These are phyloP conservation scores for Coemansia umbellata DNA, from an alignment of 192 early-diverging fungal genomes.

Conservation along the genomic window DNA sequence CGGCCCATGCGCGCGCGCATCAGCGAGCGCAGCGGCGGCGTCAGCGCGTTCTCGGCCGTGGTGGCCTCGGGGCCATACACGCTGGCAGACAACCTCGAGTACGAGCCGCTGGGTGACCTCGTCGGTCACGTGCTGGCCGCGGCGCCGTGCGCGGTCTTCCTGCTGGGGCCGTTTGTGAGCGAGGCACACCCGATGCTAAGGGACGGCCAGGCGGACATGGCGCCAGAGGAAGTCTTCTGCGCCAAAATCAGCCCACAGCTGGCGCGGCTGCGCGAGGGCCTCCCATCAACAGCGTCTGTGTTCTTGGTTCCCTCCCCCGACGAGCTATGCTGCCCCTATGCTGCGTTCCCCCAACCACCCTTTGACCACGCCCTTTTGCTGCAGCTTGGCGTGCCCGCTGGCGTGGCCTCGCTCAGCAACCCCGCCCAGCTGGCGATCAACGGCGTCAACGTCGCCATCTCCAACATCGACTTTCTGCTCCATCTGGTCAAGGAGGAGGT, in stretches of 20 bases:
- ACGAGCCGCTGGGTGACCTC: slow-evolving; percentile 79
- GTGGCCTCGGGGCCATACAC: slow-evolving; percentile 87
- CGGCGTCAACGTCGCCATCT: slow-evolving; percentile 73
- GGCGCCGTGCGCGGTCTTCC: slow-evolving; percentile 74
- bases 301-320: slow-evolving; percentile 73
- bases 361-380: slow-evolving; percentile 37
- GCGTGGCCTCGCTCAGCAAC: slow-evolving; percentile 59
- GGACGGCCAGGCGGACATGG: slow-evolving; percentile 53
- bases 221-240: slow-evolving; percentile 63
- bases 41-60: slow-evolving; percentile 54
- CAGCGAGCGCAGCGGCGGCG: not conserved
- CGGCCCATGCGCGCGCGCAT: slow-evolving; percentile 51
- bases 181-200: slow-evolving; percentile 56
- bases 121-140: slow-evolving; percentile 56
- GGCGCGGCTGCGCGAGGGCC: slow-evolving; percentile 45
- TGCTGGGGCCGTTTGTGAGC: slow-evolving; percentile 74
- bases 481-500: slow-evolving; percentile 70
- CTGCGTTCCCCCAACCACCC: slow-evolving; percentile 84
- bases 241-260: slow-evolving; percentile 59
- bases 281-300: slow-evolving; percentile 50
- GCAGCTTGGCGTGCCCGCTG: slow-evolving; percentile 31
- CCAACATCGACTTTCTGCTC: slow-evolving; percentile 72
- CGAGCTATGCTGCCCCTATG: slow-evolving; percentile 70
- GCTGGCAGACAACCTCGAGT: slow-evolving; percentile 70
- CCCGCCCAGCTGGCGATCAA: slow-evolving; percentile 83